A percentile compares a stretch with the other conserved stretches of the same genome.
Evolutionary conservation across 345 rosid species (phyloP).

Genomic region (Cardamine chenopodiifolia): DNA sequence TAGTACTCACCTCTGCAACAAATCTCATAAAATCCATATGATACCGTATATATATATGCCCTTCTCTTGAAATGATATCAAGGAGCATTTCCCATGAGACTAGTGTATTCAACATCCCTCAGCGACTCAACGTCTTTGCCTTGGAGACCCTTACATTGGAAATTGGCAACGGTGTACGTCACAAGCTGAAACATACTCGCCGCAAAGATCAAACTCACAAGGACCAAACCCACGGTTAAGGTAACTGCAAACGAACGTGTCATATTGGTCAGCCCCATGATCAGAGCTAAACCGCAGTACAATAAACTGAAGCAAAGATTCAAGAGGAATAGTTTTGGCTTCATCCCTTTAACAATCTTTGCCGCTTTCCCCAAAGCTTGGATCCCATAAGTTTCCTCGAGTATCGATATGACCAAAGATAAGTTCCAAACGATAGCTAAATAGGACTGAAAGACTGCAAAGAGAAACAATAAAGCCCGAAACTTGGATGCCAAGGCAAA

Average conservation of each 20-base stretch:
- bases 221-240: conserved; percentile 35
- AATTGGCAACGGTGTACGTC: conserved; percentile 54
- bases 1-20: neutral
- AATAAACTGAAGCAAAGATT: conserved; percentile 42
- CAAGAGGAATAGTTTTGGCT: conserved; percentile 51
- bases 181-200: conserved; percentile 45
- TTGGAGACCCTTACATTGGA: conserved; percentile 48
- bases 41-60: neutral
- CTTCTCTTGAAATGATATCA: conserved; percentile 1
- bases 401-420: conserved; percentile 57
- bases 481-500: neutral
- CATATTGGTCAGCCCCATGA: conserved; percentile 5
- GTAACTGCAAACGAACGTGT: conserved; percentile 6
- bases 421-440: conserved; percentile 54
- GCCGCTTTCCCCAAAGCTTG: conserved; percentile 66
- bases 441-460: conserved; percentile 39
- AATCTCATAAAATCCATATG: too few relatives aligned
- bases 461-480: conserved; percentile 5
- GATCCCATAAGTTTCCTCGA: conserved; percentile 57
- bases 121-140: conserved; percentile 55
- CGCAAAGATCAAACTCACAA: conserved; percentile 26
- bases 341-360: conserved; percentile 49
- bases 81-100: conserved; percentile 14
- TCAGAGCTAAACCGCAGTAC: conserved; percentile 3
- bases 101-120: conserved; percentile 38